These are phyloP conservation scores for Suillus paluster DNA, from an alignment of 768 basidiomycete species.

Conservation along the genomic window DNA sequence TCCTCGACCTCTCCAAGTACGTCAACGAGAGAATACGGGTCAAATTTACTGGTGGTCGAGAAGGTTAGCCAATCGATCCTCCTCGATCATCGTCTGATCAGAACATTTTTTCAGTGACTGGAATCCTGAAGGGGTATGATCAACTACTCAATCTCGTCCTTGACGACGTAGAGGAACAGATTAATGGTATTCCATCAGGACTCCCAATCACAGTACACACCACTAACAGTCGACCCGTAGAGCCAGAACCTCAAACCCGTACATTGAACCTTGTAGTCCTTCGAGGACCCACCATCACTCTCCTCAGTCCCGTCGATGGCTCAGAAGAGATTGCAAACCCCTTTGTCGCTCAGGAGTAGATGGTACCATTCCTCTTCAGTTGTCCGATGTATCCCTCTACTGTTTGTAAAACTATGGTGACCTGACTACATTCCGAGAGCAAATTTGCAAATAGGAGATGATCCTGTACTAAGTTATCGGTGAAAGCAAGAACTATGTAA, in stretches of 20 bases:
- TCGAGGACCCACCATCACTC: constrained; percentile 91
- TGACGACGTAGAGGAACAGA: constrained; percentile 90
- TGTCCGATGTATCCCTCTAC: constrained; percentile 4
- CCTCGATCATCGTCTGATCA: constrained; percentile 2
- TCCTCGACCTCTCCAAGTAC: constrained; percentile 94
- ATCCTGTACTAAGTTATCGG: constrained; percentile 12
- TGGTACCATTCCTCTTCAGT: neutral
- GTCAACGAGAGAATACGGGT: constrained; percentile 91
- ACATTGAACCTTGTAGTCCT: constrained; percentile 86
- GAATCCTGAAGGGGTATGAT: constrained; percentile 94
- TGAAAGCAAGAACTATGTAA: constrained; percentile 2
- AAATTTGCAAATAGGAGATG: constrained; percentile 17
- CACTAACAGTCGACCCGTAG: constrained; percentile 36
- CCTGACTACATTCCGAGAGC: constrained; percentile 21
- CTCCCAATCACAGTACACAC: neutral
- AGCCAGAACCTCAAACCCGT: constrained; percentile 66
- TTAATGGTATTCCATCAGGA: constrained; percentile 53
- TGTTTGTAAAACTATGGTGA: constrained; percentile 13
- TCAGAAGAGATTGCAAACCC: constrained; percentile 94
- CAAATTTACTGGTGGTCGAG: constrained; percentile 97
- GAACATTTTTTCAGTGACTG: constrained; percentile 63
- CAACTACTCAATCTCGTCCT: constrained; percentile 96
- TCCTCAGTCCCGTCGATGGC: constrained; percentile 94
- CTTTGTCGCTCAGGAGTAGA: constrained; percentile 71
- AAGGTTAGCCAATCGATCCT: constrained; percentile 60